phyloP scores from a whole-genome alignment of 2,329 filamentous ascomycete species.

The Botrytis galanthina region DNA sequence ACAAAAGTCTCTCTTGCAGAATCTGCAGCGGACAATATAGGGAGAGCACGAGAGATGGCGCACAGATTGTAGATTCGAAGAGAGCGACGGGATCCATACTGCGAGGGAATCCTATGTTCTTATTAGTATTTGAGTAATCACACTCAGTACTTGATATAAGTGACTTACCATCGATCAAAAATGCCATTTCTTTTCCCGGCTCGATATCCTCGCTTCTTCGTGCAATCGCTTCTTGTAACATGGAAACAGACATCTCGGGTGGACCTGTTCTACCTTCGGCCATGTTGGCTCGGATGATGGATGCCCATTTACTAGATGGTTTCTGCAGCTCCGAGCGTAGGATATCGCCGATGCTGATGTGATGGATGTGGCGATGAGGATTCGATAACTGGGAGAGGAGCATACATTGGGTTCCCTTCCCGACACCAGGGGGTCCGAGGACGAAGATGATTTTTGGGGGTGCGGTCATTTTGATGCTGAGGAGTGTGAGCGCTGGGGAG shows the following conservation, averaged over 20 bases:
- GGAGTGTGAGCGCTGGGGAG: background rate
- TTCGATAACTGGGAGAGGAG: background rate
- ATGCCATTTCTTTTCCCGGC: background rate
- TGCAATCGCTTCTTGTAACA: slow-evolving; percentile 1
- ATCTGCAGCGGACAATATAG: background rate
- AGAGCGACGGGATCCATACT: background rate
- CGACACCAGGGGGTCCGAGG: background rate
- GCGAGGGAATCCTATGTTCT: slow-evolving; percentile 12
- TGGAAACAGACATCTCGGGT: background rate
- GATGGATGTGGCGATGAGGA: background rate
- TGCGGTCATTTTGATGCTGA: background rate
- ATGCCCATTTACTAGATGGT: background rate
- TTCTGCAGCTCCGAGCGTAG: background rate
- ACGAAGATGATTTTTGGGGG: background rate
- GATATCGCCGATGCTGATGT: slow-evolving; percentile 9
- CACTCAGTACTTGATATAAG: background rate
- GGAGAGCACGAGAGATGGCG: background rate
- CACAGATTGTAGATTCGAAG: background rate
- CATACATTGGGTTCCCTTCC: slow-evolving; percentile 13
- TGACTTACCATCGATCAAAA: slow-evolving; percentile 14
- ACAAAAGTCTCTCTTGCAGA: background rate
- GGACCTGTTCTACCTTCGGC: background rate
- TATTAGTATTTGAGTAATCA: background rate
- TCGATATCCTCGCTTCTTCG: background rate
- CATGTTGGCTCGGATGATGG: slow-evolving; percentile 7